Evolutionary conservation across 2,329 filamentous ascomycete genomes (phyloP), one percentile per base, ranked within the genome.

Genomic region (Xylariaceae sp.): DNA sequence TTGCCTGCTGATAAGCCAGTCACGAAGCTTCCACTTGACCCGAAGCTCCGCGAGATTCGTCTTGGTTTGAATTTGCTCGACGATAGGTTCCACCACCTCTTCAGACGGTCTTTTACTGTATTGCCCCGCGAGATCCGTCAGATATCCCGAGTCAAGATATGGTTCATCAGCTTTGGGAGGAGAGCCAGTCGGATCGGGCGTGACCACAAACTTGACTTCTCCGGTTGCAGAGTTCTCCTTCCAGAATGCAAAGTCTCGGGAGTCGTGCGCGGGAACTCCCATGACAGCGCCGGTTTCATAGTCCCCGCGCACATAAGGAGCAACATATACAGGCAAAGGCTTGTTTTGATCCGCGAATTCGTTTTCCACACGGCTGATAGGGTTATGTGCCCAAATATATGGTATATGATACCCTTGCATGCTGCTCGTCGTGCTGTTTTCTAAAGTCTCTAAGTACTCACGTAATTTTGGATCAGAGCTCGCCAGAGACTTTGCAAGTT

Each of bases 1-100:
- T 70, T 96, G 91, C n/a, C 91, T 84, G 68, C 89, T 95, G 64
- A 96, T 87, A 53, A 96, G 75, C 91, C 91, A 96, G 71, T 96
- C 91, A 56, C 89, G 79, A 30, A 96, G 77, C 50, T 87, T 84
- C 89, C 89, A 95, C 58, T 83, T 88, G 56, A 88, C 83, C 6
- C 81, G 76, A n/a, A 74, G 69, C 54, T 82, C 76, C 7, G 84
- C 88, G n/a, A 84, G 73, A 1, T 75, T 72, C 4, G 80, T 79
- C 2, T 75, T 70, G 2, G 69, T 64, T 57, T 80, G 72, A 2
- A 86, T 77, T 61, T 80, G 71, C 35, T 73, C 67, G 19, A 90
- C 71, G 49, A 95, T 81, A 60, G 78, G 73, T 56, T 78, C 69
- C 2, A 79, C 83, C 0, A 85, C 86, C 51, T 86, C 77, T 3